Percentiles rank a stretch among this genome's conserved stretches.
Evolutionary conservation across 2,329 filamentous ascomycete genomes (phyloP).

Genomic region (Monosporascus cannonballus): DNA sequence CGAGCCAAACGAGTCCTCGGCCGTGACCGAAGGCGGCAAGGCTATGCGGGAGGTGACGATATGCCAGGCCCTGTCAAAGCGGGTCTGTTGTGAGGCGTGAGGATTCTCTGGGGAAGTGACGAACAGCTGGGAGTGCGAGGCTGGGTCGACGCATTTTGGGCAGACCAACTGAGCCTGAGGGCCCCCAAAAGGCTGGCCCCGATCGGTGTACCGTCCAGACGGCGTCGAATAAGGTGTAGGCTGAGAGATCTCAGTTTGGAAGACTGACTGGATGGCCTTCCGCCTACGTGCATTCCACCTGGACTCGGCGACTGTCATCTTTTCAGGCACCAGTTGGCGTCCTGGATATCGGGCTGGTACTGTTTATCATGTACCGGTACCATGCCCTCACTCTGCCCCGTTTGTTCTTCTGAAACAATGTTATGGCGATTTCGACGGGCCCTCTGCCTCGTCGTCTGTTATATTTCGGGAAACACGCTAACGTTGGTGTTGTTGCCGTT

Average conservation of each 20-base stretch:
- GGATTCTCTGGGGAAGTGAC: constrained; percentile 16
- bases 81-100: constrained; percentile 43
- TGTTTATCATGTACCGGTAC: not conserved
- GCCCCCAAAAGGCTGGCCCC: constrained; percentile 42
- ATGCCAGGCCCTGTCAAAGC: constrained; percentile 58
- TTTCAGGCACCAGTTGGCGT: constrained; percentile 3
- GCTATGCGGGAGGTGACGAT: constrained; percentile 51
- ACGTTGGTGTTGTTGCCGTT: too few species aligned
- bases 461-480: not conserved
- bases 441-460: not conserved
- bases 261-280: constrained; percentile 50
- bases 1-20: constrained; percentile 48
- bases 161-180: constrained; percentile 20
- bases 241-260: constrained; percentile 44
- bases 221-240: constrained; percentile 39
- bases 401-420: not conserved
- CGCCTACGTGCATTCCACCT: constrained; percentile 41
- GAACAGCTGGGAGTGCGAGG: constrained; percentile 10
- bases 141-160: constrained; percentile 15
- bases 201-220: constrained; percentile 31
- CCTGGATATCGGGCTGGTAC: not conserved
- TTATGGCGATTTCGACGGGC: too few species aligned
- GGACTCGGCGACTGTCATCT: constrained; percentile 30
- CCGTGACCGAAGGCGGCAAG: constrained; percentile 48
- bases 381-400: not conserved